These are phyloP conservation scores for Bocquillonia castaneifolia DNA, from an alignment of 441 rosid species.

Conservation along the genomic window DNA sequence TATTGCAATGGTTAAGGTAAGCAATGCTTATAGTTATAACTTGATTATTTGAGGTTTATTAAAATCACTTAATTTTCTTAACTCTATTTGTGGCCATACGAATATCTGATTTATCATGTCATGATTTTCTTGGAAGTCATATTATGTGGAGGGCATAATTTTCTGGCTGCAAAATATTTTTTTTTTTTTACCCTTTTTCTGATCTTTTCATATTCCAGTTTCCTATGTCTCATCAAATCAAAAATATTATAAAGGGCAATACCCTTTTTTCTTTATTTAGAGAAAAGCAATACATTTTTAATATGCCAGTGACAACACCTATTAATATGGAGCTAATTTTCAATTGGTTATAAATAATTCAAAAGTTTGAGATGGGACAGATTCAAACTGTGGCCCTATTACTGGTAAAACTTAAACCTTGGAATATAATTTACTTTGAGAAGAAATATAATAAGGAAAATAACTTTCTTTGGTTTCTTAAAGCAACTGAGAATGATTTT, in stretches of 20 bases:
- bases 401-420: not conserved
- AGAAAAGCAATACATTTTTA: too few relatives aligned
- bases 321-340: not conserved
- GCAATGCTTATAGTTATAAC: constrained; percentile 19
- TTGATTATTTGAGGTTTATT: not conserved
- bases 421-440: not conserved
- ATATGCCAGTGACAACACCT: too few relatives aligned
- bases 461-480: not conserved
- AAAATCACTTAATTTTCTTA: not conserved
- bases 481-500: not conserved
- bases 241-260: not conserved
- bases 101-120: not conserved
- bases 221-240: not conserved
- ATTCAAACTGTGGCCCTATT: not conserved
- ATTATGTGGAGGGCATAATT: not conserved
- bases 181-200: not conserved
- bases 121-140: not conserved
- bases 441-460: not conserved
- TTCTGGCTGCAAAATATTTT: not conserved
- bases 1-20: constrained; percentile 95
- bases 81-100: not conserved
- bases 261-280: too few relatives aligned
- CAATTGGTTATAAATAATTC: not conserved
- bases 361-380: not conserved
- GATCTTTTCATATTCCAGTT: not conserved